Conservation (phyloP, 352 stramenopile genomes). For the Phytophthora palmivora region DNA sequence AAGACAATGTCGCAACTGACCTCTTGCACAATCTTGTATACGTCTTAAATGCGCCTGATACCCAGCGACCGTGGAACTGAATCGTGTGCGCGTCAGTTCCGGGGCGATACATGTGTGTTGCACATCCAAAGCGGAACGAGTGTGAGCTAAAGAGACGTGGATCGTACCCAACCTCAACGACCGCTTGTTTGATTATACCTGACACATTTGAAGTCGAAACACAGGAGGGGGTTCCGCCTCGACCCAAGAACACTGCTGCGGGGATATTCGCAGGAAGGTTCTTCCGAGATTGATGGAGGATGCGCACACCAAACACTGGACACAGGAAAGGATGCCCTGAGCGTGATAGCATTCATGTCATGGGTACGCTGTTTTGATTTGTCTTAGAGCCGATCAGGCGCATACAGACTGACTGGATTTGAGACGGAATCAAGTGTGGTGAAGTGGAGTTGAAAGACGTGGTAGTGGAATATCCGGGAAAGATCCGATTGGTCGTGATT, state of each 20-base stretch:
- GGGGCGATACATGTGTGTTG: background rate
- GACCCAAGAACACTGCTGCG: background rate
- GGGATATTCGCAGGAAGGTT: conserved; percentile 1
- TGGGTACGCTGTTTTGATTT: background rate
- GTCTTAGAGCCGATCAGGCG: conserved; percentile 4
- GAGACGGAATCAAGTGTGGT: background rate
- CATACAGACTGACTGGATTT: background rate
- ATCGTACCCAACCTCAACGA: background rate
- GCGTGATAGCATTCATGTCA: too few relatives aligned
- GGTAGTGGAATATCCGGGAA: too few relatives aligned
- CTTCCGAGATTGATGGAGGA: background rate
- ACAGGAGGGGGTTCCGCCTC: background rate
- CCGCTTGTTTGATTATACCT: background rate
- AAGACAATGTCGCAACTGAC: background rate
- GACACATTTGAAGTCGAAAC: background rate
- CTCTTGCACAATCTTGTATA: background rate
- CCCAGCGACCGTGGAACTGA: conserved; percentile 1
- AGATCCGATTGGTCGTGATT: too few relatives aligned
- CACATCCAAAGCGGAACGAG: background rate
- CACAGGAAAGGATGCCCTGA: background rate
- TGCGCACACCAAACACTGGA: background rate
- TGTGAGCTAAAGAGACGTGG: background rate
- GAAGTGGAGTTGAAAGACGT: too few relatives aligned
- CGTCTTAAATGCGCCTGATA: background rate
- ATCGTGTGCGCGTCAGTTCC: background rate